Evolutionary conservation across 306 rosid genomes (phyloP).

Genomic region (Vachellia pachyceras): DNA sequence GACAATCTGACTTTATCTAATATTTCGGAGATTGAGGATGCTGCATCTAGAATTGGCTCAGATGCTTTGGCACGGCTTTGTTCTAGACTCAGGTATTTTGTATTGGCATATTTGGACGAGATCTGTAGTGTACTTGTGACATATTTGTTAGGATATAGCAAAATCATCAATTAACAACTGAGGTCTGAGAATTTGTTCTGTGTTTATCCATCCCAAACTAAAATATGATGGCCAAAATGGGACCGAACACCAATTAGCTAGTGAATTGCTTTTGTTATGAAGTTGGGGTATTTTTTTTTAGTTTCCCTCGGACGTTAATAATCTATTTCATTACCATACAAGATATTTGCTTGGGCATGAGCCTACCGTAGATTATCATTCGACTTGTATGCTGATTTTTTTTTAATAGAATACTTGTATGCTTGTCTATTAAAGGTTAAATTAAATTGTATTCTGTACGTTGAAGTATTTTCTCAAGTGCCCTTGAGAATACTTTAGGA

Average conservation of each 20-base stretch:
- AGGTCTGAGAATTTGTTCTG: not conserved
- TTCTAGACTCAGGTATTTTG: conserved; percentile 77
- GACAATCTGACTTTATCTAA: conserved; percentile 69
- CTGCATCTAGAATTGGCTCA: conserved; percentile 87
- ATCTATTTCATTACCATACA: not conserved
- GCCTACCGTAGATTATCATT: not conserved
- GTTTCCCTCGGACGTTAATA: not conserved
- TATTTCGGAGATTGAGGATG: conserved; percentile 72
- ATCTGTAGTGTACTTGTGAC: not conserved
- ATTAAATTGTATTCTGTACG: no score
- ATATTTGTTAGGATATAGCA: not conserved
- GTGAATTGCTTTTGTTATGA: not conserved
- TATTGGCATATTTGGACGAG: not conserved
- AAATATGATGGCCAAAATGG: not conserved
- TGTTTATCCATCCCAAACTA: not conserved
- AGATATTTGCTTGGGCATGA: not conserved
- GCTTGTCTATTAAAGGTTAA: no score
- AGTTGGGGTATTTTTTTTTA: not conserved
- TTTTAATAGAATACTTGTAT: no score
- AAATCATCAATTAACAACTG: not conserved
- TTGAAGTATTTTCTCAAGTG: no score
- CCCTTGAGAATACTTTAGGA: no score
- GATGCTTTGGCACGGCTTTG: conserved; percentile 95
- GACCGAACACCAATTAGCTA: not conserved
- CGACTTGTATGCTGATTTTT: no score